Evolutionary conservation across 1,284 basidiomycete species (phyloP).

Genomic region (Porogramme epimiltina): DNA sequence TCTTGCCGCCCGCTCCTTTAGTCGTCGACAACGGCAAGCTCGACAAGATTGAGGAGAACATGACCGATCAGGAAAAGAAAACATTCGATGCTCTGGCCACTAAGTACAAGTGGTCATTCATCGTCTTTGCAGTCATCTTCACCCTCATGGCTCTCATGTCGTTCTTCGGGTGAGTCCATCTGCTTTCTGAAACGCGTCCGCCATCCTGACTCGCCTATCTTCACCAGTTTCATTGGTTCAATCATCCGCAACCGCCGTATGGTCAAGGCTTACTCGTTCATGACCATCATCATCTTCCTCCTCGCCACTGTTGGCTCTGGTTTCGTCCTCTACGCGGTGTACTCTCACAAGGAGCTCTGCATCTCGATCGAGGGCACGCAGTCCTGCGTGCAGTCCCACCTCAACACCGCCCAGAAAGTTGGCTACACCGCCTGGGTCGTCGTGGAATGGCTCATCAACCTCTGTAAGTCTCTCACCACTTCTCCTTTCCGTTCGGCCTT

Average conservation of each 20-base stretch:
- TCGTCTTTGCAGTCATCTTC: constrained; percentile 48
- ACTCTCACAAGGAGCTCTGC: constrained; percentile 28
- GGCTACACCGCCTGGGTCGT: constrained; percentile 27
- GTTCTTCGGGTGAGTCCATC: constrained; percentile 50
- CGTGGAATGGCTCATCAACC: constrained; percentile 48
- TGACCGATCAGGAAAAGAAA: constrained; percentile 23
- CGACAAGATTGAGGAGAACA: constrained; percentile 20
- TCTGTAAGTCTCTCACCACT: constrained; percentile 45
- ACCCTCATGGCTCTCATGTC: constrained; percentile 49
- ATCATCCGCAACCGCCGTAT: constrained; percentile 47
- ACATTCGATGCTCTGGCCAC: constrained; percentile 11
- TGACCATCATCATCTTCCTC: constrained; percentile 48
- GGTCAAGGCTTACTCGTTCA: constrained; percentile 48
- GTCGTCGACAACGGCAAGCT: constrained; percentile 24
- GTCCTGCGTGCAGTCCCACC: constrained; percentile 16
- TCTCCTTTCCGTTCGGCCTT: neutral
- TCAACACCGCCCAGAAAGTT: constrained; percentile 29
- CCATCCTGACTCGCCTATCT: neutral
- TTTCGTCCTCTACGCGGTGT: constrained; percentile 38
- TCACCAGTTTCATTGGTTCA: constrained; percentile 48
- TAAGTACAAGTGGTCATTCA: constrained; percentile 41
- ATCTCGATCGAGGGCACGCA: constrained; percentile 17
- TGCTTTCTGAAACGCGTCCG: neutral
- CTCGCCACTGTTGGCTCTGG: constrained; percentile 47
- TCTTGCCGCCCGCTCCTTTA: neutral